Evolutionary conservation across 768 basidiomycete genomes (phyloP).

Genomic region (Brasilioporus rufonigricans): DNA sequence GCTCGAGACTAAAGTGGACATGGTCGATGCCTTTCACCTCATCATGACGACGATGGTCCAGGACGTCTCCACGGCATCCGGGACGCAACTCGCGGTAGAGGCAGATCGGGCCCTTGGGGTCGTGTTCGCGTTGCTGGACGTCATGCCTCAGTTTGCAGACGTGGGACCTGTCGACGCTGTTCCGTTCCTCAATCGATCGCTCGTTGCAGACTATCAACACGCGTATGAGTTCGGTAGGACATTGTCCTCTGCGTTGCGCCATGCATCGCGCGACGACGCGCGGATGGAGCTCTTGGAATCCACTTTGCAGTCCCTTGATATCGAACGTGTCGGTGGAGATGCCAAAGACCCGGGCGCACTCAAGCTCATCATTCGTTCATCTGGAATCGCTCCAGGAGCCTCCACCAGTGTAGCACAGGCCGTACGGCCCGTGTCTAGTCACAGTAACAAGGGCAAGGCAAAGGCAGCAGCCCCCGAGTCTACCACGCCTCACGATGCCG

Average conservation of each 20-base stretch:
- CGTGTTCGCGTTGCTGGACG: constrained; percentile 56
- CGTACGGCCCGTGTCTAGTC: constrained; percentile 19
- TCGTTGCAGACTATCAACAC: constrained; percentile 72
- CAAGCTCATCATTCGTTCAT: constrained; percentile 61
- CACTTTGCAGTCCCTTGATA: constrained; percentile 42
- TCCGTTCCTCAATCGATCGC: constrained; percentile 64
- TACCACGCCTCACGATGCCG: constrained; percentile 32
- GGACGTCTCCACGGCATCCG: constrained; percentile 45
- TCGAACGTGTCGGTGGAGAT: constrained; percentile 8
- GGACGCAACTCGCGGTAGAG: constrained; percentile 41
- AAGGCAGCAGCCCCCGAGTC: constrained; percentile 27
- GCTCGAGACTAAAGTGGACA: constrained; percentile 69
- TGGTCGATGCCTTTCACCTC: constrained; percentile 68
- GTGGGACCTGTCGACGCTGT: constrained; percentile 27
- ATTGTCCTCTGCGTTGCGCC: constrained; percentile 44
- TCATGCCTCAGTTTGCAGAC: constrained; percentile 28
- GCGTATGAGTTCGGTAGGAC: constrained; percentile 57
- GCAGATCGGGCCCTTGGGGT: constrained; percentile 56
- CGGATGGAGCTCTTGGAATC: constrained; percentile 57
- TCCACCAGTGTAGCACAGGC: constrained; percentile 28
- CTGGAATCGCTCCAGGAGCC: constrained; percentile 40
- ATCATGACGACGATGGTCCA: constrained; percentile 49
- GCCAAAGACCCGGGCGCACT: constrained; percentile 53
- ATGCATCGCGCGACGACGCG: constrained; percentile 52
- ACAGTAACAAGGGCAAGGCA: constrained; percentile 45